A percentile compares a stretch with the other conserved stretches of the same genome.
phyloP scores from a whole-genome alignment of 169 alveolate genomes.

The Plasmodium malariae region DNA sequence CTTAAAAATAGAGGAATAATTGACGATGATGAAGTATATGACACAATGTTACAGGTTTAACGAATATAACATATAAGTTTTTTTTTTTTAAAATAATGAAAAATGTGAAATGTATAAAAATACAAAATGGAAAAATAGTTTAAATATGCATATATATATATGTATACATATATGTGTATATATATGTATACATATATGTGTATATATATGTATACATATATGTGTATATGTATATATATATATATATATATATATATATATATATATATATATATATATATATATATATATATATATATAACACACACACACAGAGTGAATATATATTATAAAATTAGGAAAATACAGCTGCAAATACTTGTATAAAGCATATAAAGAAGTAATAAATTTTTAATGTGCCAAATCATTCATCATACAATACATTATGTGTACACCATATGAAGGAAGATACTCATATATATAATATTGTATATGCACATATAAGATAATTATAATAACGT shows the following conservation, averaged over 20 bases:
- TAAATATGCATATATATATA: background rate
- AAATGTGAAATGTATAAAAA: background rate
- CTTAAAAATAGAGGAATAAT: slow-evolving; percentile 67
- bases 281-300: too few species aligned
- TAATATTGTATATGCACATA: too few species aligned
- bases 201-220: background rate
- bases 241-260: background rate
- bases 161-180: background rate
- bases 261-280: too few species aligned
- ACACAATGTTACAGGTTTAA: slow-evolving; percentile 75
- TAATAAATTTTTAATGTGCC: too few species aligned
- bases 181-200: slow-evolving; percentile 4
- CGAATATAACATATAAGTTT: background rate
- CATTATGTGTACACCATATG: too few species aligned
- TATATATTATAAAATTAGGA: too few species aligned
- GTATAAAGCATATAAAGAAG: too few species aligned
- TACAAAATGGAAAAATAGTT: background rate
- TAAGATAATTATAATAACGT: too few species aligned
- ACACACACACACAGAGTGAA: too few species aligned
- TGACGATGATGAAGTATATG: slow-evolving; percentile 76
- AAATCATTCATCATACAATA: too few species aligned
- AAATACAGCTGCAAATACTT: too few species aligned
- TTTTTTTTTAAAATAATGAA: background rate
- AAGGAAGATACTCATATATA: too few species aligned
- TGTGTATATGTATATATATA: background rate